Conservation (phyloP, 352 stramenopile species). For the Phytopythium ostracodes region DNA sequence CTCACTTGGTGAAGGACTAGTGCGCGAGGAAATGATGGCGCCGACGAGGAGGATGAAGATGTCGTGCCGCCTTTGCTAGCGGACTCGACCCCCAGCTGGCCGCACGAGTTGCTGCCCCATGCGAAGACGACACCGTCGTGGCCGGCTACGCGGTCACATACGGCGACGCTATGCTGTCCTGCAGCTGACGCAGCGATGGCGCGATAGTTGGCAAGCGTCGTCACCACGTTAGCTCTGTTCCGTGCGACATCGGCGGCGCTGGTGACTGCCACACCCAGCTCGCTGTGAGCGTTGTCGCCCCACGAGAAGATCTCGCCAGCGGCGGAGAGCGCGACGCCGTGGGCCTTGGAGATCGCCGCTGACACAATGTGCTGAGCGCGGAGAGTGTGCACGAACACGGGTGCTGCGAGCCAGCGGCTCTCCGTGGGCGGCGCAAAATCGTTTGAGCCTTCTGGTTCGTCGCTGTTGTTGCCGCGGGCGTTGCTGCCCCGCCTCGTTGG, state of each 20-base stretch:
- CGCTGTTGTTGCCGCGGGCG: conserved; percentile 11
- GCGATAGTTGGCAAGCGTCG: conserved; percentile 52
- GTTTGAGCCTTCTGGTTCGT: conserved; percentile 16
- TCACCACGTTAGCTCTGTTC: conserved; percentile 50
- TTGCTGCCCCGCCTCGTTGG: not conserved
- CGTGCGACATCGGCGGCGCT: conserved; percentile 43
- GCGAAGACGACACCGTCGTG: conserved; percentile 62
- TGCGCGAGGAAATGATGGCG: conserved; percentile 38
- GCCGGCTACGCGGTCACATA: conserved; percentile 64
- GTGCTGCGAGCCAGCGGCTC: conserved; percentile 67
- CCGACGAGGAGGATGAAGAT: conserved; percentile 9
- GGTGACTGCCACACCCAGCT: conserved; percentile 47
- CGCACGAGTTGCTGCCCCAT: conserved; percentile 76
- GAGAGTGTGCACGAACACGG: conserved; percentile 62
- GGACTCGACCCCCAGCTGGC: conserved; percentile 42
- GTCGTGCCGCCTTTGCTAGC: not conserved
- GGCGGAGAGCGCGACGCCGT: conserved; percentile 70
- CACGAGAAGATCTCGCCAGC: conserved; percentile 92
- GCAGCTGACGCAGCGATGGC: conserved; percentile 52
- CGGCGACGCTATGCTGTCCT: conserved; percentile 55
- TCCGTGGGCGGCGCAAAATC: conserved; percentile 46
- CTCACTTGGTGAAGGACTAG: conserved; percentile 59
- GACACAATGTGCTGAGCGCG: conserved; percentile 51
- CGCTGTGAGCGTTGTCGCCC: conserved; percentile 92
- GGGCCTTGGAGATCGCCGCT: conserved; percentile 44